Evolutionary conservation across 257 asterid species (phyloP).

Genomic region (Paulownia fortunei): DNA sequence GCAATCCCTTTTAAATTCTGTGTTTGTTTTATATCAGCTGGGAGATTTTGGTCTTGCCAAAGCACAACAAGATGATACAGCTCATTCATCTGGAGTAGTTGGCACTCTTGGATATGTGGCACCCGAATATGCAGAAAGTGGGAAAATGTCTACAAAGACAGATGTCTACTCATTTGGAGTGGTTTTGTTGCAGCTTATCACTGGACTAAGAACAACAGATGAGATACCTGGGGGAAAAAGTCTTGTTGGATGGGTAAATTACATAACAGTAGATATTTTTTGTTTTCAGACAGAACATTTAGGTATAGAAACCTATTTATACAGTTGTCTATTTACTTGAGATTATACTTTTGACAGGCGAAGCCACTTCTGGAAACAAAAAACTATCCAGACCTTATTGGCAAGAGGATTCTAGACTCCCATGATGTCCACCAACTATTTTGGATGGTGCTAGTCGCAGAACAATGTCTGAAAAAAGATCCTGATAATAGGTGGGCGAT

Average conservation of each 20-base stretch:
- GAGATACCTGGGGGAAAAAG: constrained; percentile 59
- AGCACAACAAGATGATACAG: constrained; percentile 49
- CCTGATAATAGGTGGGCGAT: constrained; percentile 66
- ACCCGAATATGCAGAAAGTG: constrained; percentile 79
- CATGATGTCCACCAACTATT: constrained; percentile 76
- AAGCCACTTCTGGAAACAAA: constrained; percentile 62
- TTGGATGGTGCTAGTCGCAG: constrained; percentile 73
- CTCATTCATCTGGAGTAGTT: constrained; percentile 50
- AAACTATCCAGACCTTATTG: constrained; percentile 74
- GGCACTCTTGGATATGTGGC: constrained; percentile 83
- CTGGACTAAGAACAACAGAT: constrained; percentile 64
- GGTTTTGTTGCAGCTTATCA: constrained; percentile 67
- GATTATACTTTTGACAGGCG: constrained; percentile 50
- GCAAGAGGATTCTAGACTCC: constrained; percentile 60
- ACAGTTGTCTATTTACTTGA: background rate
- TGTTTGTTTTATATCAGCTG: constrained; percentile 37
- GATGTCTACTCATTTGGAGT: constrained; percentile 84
- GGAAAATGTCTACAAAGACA: constrained; percentile 68
- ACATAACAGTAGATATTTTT: background rate
- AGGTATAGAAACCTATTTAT: background rate
- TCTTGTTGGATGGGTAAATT: constrained; percentile 73
- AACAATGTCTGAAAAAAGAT: constrained; percentile 59
- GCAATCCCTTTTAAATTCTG: background rate
- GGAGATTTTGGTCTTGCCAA: constrained; percentile 89
- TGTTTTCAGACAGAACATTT: background rate